phyloP scores from a whole-genome alignment of 179 eudicot genomes.

The Actinidia arguta region DNA sequence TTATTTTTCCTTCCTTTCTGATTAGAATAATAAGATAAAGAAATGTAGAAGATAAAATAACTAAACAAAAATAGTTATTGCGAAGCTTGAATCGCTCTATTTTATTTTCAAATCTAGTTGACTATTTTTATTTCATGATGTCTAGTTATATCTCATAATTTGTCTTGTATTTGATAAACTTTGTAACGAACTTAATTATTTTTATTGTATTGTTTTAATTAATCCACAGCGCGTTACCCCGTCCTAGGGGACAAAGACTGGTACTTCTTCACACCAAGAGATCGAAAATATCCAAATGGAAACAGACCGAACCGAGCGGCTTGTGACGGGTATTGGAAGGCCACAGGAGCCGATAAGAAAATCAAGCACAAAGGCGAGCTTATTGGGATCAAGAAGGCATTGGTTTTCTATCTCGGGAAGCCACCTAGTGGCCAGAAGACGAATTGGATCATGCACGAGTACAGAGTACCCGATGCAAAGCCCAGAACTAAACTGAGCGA shows the following conservation, averaged over 20 bases:
- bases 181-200: no score
- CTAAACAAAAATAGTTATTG: no score
- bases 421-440: constrained; percentile 24
- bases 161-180: no score
- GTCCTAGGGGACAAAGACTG: constrained; percentile 10
- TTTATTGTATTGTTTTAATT: no score
- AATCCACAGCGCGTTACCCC: background rate
- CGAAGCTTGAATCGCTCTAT: background rate
- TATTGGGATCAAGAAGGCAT: constrained; percentile 12
- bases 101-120: background rate
- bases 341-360: constrained; percentile 26
- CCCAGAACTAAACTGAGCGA: background rate
- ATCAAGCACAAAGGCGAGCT: background rate
- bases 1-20: no score
- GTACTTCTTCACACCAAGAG: constrained; percentile 38
- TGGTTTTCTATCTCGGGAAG: constrained; percentile 30
- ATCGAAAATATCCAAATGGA: constrained; percentile 29
- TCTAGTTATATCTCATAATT: background rate
- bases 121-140: background rate
- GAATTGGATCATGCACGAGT: constrained; percentile 36
- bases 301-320: constrained; percentile 27
- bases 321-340: constrained; percentile 34
- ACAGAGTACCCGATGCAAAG: constrained; percentile 6
- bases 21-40: no score
- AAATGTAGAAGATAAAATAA: no score